Base-by-base conservation (phyloP, 495 filamentous ascomycete genomes). In the Amphirosellinia nigrospora region DNA sequence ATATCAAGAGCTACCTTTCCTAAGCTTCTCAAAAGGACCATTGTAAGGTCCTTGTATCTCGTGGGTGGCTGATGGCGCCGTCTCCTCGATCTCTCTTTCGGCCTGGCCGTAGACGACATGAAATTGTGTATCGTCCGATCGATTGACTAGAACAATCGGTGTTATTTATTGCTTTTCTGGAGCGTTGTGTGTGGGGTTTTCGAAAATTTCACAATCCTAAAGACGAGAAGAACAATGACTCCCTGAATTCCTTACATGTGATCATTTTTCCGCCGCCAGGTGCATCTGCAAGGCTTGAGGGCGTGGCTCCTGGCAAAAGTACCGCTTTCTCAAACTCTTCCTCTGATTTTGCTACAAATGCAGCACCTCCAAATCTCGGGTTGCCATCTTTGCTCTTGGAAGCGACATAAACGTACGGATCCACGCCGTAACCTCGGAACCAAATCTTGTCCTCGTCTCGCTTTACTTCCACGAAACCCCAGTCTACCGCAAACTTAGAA, bases 241-340 rank as follows among this genome's bases (percentile, higher is more conserved):
- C 16, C 3, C 16, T 21, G 32, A 10, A 32, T 34, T 58, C 28
- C 55, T 58, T 58, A 58, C 55, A 66, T 0, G 83, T 82, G 10
- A 86, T 75, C 36, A 80, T 62, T 58, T 81, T 73, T 30, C 84
- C 84, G 11, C 84, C 85, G 0, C 84, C 84, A 1, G 83, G 84
- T 0, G 82, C 81, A 62, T 77, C 75, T n/a, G 21, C 62, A 30
- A 73, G 68, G 15, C 39, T 59, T 10, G 34, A 34, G 11, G 60
- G 43, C 1, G 30, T 61, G 9, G 68, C 71, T 9, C 75, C 76
- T 2, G 78, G 75, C 0, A 80, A 65, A n/a, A 50, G 67, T 2
- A 69, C 59, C 10, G 74, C 68, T 45, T 74, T 68, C 59, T 84
- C 77, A 43, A 86, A 76, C 39, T 86, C 83, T 38, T 81, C 74